A percentile compares a stretch with the other conserved stretches of the same genome.
Conservation (phyloP, 345 rosid genomes). For the Heritiera littoralis region DNA sequence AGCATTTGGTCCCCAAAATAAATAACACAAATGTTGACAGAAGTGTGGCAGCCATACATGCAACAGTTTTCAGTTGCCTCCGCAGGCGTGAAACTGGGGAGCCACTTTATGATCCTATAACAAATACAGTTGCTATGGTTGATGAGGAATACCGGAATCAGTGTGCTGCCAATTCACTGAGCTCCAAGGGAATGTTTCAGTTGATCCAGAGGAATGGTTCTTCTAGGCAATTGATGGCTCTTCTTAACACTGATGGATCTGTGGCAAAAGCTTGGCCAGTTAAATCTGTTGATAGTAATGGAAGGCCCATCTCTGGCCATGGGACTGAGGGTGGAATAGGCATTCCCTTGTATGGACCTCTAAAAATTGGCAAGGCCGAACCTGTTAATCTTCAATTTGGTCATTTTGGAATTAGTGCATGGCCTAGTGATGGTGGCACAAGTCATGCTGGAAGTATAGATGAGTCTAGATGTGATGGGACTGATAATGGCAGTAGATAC, state of each 20-base stretch:
- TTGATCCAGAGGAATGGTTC: constrained; percentile 94
- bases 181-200: constrained; percentile 97
- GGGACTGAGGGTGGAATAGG: constrained; percentile 51
- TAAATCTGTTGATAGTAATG: constrained; percentile 52
- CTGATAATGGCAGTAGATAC: constrained; percentile 77
- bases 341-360: constrained; percentile 75
- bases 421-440: constrained; percentile 96
- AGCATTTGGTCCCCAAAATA: constrained; percentile 94
- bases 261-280: constrained; percentile 98
- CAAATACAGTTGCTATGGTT: constrained; percentile 71
- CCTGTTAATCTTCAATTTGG: constrained; percentile 97
- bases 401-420: constrained; percentile 93
- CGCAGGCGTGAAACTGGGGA: constrained; percentile 90
- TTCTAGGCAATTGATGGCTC: constrained; percentile 96
- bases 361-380: constrained; percentile 79
- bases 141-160: constrained; percentile 96
- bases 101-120: constrained; percentile 74
- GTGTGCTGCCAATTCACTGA: constrained; percentile 86
- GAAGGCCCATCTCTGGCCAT: constrained; percentile 42
- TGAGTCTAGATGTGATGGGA: constrained; percentile 70
- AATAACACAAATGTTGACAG: constrained; percentile 96
- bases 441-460: constrained; percentile 93
- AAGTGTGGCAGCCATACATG: constrained; percentile 98
- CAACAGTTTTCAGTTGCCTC: constrained; percentile 92
- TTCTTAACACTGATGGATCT: constrained; percentile 88